Percentiles rank a stretch among this genome's conserved stretches.
phyloP scores from a whole-genome alignment of 495 filamentous ascomycete species.

The Aspergillus cavernicola region DNA sequence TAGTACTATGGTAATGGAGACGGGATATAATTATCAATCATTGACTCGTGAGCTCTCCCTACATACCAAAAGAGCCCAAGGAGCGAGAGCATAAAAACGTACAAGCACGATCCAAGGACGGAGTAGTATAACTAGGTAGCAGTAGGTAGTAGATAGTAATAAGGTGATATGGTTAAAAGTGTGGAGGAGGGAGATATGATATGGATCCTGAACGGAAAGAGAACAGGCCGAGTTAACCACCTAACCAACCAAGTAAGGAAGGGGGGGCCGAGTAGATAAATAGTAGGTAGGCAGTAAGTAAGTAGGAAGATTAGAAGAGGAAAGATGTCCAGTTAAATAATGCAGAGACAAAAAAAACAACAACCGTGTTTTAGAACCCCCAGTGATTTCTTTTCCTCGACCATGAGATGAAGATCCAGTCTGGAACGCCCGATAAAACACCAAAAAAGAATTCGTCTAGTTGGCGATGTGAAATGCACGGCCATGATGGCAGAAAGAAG shows the following conservation, averaged over 20 bases:
- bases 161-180: no score
- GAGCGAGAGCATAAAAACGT: neutral
- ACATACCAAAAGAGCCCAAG: neutral
- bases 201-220: no score
- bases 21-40: conserved; percentile 16
- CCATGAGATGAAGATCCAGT: neutral
- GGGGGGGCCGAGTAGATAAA: no score
- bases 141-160: neutral
- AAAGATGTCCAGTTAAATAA: no score
- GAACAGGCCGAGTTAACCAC: no score
- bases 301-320: no score
- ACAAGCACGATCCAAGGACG: neutral
- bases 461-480: conserved; percentile 14
- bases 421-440: conserved; percentile 7
- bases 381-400: no score
- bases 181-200: no score
- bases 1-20: no score
- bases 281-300: no score
- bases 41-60: conserved; percentile 17
- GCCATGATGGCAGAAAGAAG: neutral
- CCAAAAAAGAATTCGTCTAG: conserved; percentile 16
- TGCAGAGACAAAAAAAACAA: conserved; percentile 5
- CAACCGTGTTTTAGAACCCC: no score
- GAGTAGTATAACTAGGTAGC: neutral
- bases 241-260: no score